Evolutionary conservation across 495 filamentous ascomycete species (phyloP).

Genomic region (Penicillium pulvis): DNA sequence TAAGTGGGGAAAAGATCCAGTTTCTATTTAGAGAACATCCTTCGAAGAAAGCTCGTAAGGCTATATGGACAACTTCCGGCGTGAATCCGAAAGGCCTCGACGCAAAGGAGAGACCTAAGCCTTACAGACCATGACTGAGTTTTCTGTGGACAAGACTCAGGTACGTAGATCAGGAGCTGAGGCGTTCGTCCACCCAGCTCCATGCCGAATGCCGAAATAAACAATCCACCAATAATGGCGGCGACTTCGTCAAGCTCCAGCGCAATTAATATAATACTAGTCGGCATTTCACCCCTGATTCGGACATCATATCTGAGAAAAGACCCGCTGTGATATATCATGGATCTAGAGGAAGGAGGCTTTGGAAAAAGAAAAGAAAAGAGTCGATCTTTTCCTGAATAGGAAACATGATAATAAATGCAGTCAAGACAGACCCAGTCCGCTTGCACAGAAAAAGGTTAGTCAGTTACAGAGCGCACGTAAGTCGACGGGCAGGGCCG

Average conservation of each 20-base stretch:
- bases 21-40: background rate
- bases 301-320: background rate
- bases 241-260: background rate
- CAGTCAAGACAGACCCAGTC: background rate
- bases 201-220: conserved; percentile 1
- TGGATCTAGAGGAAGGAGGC: background rate
- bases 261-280: background rate
- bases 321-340: background rate
- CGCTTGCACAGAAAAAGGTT: background rate
- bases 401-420: background rate
- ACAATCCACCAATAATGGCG: background rate
- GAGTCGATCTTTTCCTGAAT: background rate
- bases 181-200: background rate
- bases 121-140: background rate
- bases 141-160: background rate
- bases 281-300: background rate
- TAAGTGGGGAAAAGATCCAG: background rate
- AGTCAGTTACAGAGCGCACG: conserved; percentile 10
- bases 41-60: background rate
- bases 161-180: background rate
- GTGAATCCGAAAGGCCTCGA: background rate
- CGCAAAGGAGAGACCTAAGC: background rate
- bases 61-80: background rate
- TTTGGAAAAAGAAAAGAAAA: background rate
- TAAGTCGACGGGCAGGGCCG: conserved; percentile 12